Evolutionary conservation across 2,329 filamentous ascomycete genomes (phyloP).

Genomic region (Colletotrichum endophyticum): DNA sequence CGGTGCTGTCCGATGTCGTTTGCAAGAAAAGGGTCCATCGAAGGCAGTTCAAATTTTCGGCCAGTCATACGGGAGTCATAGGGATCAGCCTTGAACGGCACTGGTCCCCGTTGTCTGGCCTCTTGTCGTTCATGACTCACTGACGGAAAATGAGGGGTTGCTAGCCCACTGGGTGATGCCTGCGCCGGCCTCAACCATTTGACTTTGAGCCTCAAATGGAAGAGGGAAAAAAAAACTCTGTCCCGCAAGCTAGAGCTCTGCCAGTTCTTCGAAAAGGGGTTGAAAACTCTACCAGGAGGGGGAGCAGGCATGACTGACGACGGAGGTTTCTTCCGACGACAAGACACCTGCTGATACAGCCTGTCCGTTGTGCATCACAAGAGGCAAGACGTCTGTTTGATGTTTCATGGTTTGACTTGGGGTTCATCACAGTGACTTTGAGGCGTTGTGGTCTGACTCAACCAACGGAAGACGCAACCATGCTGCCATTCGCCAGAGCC

Average conservation of each 20-base stretch:
- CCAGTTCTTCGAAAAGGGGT: not conserved
- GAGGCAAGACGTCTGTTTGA: not conserved
- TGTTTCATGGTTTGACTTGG: not conserved
- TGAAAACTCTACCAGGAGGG: not conserved
- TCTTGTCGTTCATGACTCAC: slow-evolving; percentile 18
- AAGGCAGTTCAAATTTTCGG: not conserved
- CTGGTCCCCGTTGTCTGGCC: not conserved
- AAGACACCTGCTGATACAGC: not conserved
- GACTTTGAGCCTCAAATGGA: not conserved
- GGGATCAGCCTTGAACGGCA: not conserved
- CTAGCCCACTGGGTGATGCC: slow-evolving; percentile 2
- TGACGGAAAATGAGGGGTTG: slow-evolving; percentile 12
- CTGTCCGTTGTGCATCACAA: not conserved
- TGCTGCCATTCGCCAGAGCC: not conserved
- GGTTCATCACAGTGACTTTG: not conserved
- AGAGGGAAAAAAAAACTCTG: slow-evolving; percentile 2
- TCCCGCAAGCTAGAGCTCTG: not conserved
- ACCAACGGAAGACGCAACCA: not conserved
- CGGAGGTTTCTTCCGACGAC: not conserved
- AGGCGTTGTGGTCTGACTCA: not conserved
- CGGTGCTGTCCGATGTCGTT: slow-evolving; percentile 2
- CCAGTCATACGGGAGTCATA: slow-evolving; percentile 10
- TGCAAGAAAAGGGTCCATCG: not conserved
- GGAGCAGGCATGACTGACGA: not conserved
- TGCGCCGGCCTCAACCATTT: not conserved